Base-by-base conservation (phyloP, 2,329 filamentous ascomycete species). In the Celoporthe dispersa region DNA sequence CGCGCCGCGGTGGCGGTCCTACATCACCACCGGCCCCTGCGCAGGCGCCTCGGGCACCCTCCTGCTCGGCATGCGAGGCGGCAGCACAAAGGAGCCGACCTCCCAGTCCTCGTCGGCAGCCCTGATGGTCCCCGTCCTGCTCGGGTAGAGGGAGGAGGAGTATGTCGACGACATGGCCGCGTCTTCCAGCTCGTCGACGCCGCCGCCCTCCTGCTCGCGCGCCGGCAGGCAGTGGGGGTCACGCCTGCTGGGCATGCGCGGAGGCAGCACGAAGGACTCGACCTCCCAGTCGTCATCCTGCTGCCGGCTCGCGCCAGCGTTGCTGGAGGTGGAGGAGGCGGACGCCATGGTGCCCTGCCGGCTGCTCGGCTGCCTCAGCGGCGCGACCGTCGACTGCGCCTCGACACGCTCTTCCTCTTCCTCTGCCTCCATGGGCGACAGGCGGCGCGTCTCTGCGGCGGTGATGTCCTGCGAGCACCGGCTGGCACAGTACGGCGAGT, bases 41-140 rank as follows among this genome's bases (percentile, higher is more conserved):
- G 39, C 12, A 3, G 39, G 4, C 14, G 39, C 39, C 39, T 1
- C 39, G 14, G 39, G 39, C 22, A 48, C 68, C 57, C 66, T 66
- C 68, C 51, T 70, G 68, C 70, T 72, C 35, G 70, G 68, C 51
- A 63, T 72, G 55, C 70, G 66, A n/a, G 70, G 63, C 48, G 70
- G 70, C 55, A 72, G 25, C 33, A 66, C 61, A 51, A 72, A 48
- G 28, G 68, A 68, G n/a, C 55, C 68, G 19, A 72, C 65, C 66
- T 72, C 70, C 62, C 60, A 68, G n/a, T 64, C 48, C 19, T 67
- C 67, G 9, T 71, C 62, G 12, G 41, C 55, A 22, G 41, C 35
- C 41, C 35, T 65, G 61, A 59, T 25, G 39, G 59, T 67, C 19
- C 35, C 53, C 19, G 65, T 22, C 28, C 62, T 35, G 39, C 62